A percentile compares a stretch with the other conserved stretches of the same genome.
These are phyloP conservation scores for Solioccasus polychromus DNA, from an alignment of 768 basidiomycete species.

Conservation along the genomic window DNA sequence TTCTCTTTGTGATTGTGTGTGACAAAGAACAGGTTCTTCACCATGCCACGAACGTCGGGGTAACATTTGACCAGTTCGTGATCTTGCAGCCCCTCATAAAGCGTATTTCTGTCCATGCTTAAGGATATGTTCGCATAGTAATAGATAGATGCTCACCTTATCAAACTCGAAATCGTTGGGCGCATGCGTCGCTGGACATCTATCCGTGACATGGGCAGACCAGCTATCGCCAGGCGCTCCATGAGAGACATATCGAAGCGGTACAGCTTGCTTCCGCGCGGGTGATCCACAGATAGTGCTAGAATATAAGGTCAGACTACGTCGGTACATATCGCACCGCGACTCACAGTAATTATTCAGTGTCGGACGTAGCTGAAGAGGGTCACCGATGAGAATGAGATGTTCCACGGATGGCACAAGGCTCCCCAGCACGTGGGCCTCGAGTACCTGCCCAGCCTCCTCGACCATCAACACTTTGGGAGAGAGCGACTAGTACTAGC, in stretches of 20 bases:
- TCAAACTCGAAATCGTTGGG: conserved; percentile 59
- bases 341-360: conserved; percentile 60
- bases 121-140: not conserved
- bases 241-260: conserved; percentile 73
- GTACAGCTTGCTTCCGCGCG: conserved; percentile 51
- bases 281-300: conserved; percentile 71
- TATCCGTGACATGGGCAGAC: conserved; percentile 65
- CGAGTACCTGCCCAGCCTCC: conserved; percentile 80
- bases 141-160: conserved; percentile 11
- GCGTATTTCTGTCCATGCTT: conserved; percentile 41
- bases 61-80: conserved; percentile 50
- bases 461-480: conserved; percentile 70
- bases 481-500: conserved; percentile 49
- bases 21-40: conserved; percentile 65
- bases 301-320: not conserved
- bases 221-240: conserved; percentile 61
- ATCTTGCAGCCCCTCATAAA: conserved; percentile 62
- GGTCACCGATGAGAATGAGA: conserved; percentile 79
- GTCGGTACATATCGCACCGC: not conserved
- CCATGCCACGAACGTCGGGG: conserved; percentile 58
- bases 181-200: conserved; percentile 76
- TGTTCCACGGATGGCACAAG: conserved; percentile 68
- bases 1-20: conserved; percentile 62
- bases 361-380: conserved; percentile 68
- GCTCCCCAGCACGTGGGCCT: conserved; percentile 68